phyloP scores from a whole-genome alignment of 768 basidiomycete species.

The Suillus placidus region DNA sequence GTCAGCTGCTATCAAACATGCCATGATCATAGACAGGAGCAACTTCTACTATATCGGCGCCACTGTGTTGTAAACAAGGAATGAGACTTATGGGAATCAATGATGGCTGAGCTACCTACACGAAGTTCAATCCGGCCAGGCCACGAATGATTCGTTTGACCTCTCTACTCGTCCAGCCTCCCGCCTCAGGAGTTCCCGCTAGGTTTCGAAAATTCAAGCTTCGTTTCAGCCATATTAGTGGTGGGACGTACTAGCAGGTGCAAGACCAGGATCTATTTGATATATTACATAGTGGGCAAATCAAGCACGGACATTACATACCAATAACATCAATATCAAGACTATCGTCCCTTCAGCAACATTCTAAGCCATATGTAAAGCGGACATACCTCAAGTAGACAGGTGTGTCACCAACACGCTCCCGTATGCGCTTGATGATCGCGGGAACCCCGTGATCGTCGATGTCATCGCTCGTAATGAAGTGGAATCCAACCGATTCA shows the following conservation, averaged over 20 bases:
- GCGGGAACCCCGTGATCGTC: slow-evolving; percentile 76
- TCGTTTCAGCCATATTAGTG: background rate
- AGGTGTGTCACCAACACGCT: slow-evolving; percentile 71
- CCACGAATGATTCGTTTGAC: slow-evolving; percentile 81
- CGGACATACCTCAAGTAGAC: slow-evolving; percentile 66
- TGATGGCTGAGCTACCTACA: slow-evolving; percentile 48
- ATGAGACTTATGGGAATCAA: background rate
- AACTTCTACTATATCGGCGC: slow-evolving; percentile 75
- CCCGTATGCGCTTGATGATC: slow-evolving; percentile 71
- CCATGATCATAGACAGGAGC: slow-evolving; percentile 75
- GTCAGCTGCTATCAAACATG: slow-evolving; percentile 21
- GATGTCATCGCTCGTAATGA: slow-evolving; percentile 81
- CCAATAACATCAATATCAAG: slow-evolving; percentile 85
- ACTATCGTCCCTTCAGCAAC: slow-evolving; percentile 35
- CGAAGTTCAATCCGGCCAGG: slow-evolving; percentile 75
- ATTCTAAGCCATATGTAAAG: background rate
- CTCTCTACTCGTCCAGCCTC: slow-evolving; percentile 85
- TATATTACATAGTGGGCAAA: background rate
- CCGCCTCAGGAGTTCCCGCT: slow-evolving; percentile 86
- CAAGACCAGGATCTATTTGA: slow-evolving; percentile 67
- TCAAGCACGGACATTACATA: slow-evolving; percentile 23
- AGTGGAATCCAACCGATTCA: slow-evolving; percentile 70
- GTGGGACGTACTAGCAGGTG: slow-evolving; percentile 67
- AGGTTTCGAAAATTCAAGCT: slow-evolving; percentile 5
- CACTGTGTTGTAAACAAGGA: slow-evolving; percentile 39